Conservation (phyloP, 768 basidiomycete genomes). For the Kwoniella europaea region DNA sequence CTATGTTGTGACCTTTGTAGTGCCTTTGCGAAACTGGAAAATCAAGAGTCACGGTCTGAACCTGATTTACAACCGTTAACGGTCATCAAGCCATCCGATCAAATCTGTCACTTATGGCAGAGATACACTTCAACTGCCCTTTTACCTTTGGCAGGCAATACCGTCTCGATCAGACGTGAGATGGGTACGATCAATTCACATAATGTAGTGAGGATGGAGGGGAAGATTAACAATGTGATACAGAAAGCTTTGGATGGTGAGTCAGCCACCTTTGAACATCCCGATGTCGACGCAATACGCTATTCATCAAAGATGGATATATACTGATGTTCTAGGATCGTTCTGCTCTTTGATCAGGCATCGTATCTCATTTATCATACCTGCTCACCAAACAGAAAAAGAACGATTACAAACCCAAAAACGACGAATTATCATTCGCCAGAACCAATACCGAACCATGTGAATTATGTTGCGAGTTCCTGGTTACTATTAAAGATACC, state of each 20-base stretch:
- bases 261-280: constrained; percentile 42
- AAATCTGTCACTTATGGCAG: constrained; percentile 96
- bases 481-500: constrained; percentile 79
- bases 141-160: constrained; percentile 76
- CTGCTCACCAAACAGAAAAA: constrained; percentile 91
- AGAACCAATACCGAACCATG: constrained; percentile 95
- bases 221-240: constrained; percentile 74
- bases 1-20: constrained; percentile 58
- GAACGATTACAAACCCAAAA: constrained; percentile 93
- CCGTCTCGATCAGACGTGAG: constrained; percentile 84
- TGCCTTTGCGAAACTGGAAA: constrained; percentile 72
- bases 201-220: constrained; percentile 81
- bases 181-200: constrained; percentile 92
- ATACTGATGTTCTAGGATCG: neutral
- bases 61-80: constrained; percentile 73
- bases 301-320: neutral
- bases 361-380: constrained; percentile 73
- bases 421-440: constrained; percentile 93
- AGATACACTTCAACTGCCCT: constrained; percentile 90
- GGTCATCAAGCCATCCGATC: constrained; percentile 74
- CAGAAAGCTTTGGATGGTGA: constrained; percentile 82
- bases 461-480: constrained; percentile 76
- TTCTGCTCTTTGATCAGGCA: constrained; percentile 60
- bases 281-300: neutral
- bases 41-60: constrained; percentile 75